phyloP scores from a whole-genome alignment of 2,329 filamentous ascomycete species.

The Alternaria arborescens region DNA sequence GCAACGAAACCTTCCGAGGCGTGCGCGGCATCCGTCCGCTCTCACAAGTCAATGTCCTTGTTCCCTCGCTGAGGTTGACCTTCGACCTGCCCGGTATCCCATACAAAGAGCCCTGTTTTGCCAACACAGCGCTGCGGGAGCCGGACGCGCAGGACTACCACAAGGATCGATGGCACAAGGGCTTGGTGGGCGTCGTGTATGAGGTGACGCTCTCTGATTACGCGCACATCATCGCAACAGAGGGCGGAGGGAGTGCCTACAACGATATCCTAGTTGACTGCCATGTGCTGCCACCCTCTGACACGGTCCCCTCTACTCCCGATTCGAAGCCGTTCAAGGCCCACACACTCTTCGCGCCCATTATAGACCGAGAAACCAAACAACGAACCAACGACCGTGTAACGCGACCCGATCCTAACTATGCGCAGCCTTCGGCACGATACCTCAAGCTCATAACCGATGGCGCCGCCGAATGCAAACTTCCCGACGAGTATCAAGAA shows the following conservation, averaged over 20 bases:
- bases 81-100: conserved; percentile 89
- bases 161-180: conserved; percentile 76
- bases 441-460: conserved; percentile 83
- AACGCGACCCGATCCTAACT: conserved; percentile 70
- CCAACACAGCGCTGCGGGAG: conserved; percentile 73
- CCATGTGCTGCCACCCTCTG: conserved; percentile 68
- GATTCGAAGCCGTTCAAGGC: conserved; percentile 74
- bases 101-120: conserved; percentile 91
- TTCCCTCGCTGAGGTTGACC: conserved; percentile 77
- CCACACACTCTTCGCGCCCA: conserved; percentile 81
- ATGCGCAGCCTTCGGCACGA: conserved; percentile 82
- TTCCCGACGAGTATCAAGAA: conserved; percentile 78
- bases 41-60: conserved; percentile 81
- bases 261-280: conserved; percentile 83
- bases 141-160: conserved; percentile 53
- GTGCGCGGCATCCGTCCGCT: conserved; percentile 81
- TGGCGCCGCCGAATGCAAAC: conserved; percentile 80
- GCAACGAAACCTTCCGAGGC: conserved; percentile 79
- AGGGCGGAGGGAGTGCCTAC: conserved; percentile 88
- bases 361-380: conserved; percentile 24
- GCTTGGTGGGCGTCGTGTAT: conserved; percentile 92
- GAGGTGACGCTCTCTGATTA: conserved; percentile 88
- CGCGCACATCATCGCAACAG: conserved; percentile 84
- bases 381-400: conserved; percentile 53
- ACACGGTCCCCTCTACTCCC: conserved; percentile 70